These are phyloP conservation scores for Cydonia oblonga DNA, from an alignment of 331 rosid species.

Conservation along the genomic window DNA sequence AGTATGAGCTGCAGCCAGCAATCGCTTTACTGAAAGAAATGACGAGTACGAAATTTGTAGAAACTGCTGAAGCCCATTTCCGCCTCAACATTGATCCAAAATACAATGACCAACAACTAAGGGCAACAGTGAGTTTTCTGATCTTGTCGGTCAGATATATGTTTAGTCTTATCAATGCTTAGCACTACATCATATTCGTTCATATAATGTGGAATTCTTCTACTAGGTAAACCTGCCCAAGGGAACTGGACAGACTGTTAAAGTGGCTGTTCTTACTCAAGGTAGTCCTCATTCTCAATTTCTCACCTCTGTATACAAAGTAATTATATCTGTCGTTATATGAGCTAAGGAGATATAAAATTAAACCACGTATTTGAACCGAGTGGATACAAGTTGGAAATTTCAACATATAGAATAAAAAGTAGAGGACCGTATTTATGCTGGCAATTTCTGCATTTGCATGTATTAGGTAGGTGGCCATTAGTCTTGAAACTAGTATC, in stretches of 20 bases:
- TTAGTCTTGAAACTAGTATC: background rate
- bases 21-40: conserved; percentile 63
- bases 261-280: conserved; percentile 96
- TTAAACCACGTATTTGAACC: background rate
- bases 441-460: background rate
- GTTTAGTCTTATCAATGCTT: background rate
- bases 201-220: conserved; percentile 1
- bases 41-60: conserved; percentile 62
- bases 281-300: conserved; percentile 39
- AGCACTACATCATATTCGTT: background rate
- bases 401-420: background rate
- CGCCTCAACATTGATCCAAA: conserved; percentile 96
- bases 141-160: conserved; percentile 10
- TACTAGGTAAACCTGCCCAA: conserved; percentile 83
- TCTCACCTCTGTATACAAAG: background rate
- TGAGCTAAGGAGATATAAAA: background rate
- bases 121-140: conserved; percentile 78
- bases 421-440: background rate
- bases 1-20: conserved; percentile 66
- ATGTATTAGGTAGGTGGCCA: background rate
- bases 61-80: conserved; percentile 95
- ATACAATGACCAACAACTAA: conserved; percentile 85
- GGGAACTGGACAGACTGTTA: conserved; percentile 86
- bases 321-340: background rate
- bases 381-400: background rate